Evolutionary conservation across 2,329 filamentous ascomycete species (phyloP).

Genomic region (Colletotrichum gigasporum): DNA sequence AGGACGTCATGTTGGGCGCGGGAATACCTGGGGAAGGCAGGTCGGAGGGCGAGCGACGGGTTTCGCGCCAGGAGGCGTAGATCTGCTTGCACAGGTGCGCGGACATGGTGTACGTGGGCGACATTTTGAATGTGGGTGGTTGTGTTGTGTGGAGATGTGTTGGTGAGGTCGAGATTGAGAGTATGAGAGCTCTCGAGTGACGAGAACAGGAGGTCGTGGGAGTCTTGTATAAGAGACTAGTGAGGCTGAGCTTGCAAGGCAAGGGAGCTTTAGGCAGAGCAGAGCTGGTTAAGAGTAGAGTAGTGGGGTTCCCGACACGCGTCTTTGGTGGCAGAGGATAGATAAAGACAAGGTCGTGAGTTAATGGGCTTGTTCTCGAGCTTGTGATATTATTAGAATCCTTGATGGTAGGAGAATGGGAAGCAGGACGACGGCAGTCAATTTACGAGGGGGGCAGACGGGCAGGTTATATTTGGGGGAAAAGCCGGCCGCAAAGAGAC

Average conservation of each 20-base stretch:
- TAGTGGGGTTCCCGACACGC: slow-evolving; percentile 12
- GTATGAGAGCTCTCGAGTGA: background rate
- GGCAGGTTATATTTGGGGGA: slow-evolving; percentile 25
- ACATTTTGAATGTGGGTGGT: slow-evolving; percentile 50
- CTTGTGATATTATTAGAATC: slow-evolving; percentile 17
- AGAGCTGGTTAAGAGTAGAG: background rate
- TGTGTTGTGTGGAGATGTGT: background rate
- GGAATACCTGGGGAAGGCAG: slow-evolving; percentile 37
- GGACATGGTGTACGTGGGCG: slow-evolving; percentile 69
- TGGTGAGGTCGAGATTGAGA: background rate
- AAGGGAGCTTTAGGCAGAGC: background rate
- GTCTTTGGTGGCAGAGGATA: slow-evolving; percentile 14
- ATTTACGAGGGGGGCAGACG: slow-evolving; percentile 9
- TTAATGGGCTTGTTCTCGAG: background rate
- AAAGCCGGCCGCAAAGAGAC: background rate
- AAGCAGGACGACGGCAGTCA: background rate
- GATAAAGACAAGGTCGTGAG: background rate
- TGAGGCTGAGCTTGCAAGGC: background rate
- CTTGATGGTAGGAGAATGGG: slow-evolving; percentile 4
- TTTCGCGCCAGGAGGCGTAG: slow-evolving; percentile 66
- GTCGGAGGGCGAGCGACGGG: slow-evolving; percentile 52
- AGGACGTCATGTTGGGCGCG: slow-evolving; percentile 39
- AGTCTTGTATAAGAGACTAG: slow-evolving; percentile 13
- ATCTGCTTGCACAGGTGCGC: slow-evolving; percentile 69
- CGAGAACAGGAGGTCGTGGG: background rate